Base-by-base conservation (phyloP, 768 basidiomycete genomes). In the Mycena albidolilacea region DNA sequence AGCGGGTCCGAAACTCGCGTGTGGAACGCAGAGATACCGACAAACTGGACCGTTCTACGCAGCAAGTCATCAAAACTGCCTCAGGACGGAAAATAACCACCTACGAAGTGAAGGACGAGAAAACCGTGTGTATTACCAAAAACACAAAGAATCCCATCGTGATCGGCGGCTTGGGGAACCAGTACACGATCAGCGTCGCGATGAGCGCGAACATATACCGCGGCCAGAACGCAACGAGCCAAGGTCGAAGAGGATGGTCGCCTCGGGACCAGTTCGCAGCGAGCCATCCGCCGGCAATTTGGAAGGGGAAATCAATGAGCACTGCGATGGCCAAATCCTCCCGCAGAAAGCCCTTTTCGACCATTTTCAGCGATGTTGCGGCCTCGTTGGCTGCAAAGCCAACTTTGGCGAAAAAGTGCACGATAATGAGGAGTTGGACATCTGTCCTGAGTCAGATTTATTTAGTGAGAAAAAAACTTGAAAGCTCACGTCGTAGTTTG, bases 21-120 rank as follows among this genome's bases (percentile, higher is more conserved):
- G 78, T 99, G 98, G 88, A 99, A 99, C 4, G 98, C 98, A n/a
- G 97, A 95, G 73, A 99, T 96, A 10, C 98, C 97, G 21, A 98
- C 97, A 79, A 99, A 99, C 82, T 99, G 97, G n/a, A 99, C 92
- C 6, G 97, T 98, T 58, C 97, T 97, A 35, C 14, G 58, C 1
- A 9, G 14, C 21, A 23, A n/a, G 19, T 67, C 70, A 38, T 61
- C 3, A 57, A 67, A 23, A 39, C 12, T 3, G 23, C 30, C 21
- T 64, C 21, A 23, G 57, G 21, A 66, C 55, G 17, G 10, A 15
- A 21, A n/a, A 17, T 44, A 30, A 67, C 62, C 44, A 80, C 94
- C 82, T 79, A 97, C 97, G 92, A 89, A 8, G 95, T 87, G 79
- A 99, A 96, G 19, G 94, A 94, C 9, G 92, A 91, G 17, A 95